A percentile compares a stretch with the other conserved stretches of the same genome.
phyloP scores from a whole-genome alignment of 768 basidiomycete genomes.

The Pholiota microspora region DNA sequence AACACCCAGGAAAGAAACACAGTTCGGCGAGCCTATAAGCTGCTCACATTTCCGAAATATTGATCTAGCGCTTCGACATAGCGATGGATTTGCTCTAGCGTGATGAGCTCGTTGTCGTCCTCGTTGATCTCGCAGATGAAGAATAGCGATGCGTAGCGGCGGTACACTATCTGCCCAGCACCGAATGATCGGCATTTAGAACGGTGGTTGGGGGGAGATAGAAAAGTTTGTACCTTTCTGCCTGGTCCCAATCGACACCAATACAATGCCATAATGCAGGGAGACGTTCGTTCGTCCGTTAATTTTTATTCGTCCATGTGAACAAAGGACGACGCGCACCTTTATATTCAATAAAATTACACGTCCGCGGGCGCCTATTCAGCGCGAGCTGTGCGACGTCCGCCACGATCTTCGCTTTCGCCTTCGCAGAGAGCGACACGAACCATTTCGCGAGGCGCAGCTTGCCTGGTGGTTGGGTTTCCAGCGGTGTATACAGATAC shows the following conservation, averaged over 20 bases:
- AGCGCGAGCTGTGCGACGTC: conserved; percentile 94
- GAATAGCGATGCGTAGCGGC: conserved; percentile 93
- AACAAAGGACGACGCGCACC: conserved; percentile 64
- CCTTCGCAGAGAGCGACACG: conserved; percentile 74
- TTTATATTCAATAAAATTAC: conserved; percentile 96
- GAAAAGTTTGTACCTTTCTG: conserved; percentile 23
- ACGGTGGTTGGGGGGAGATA: too few relatives aligned
- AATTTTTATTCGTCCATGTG: neutral
- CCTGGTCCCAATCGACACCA: conserved; percentile 15
- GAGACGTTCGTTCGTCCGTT: too few relatives aligned
- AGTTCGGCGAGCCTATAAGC: too few relatives aligned
- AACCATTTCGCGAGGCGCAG: conserved; percentile 97
- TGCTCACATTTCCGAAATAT: conserved; percentile 83
- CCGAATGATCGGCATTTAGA: too few relatives aligned
- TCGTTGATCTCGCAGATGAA: conserved; percentile 87
- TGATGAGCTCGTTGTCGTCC: conserved; percentile 87
- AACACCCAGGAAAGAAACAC: too few relatives aligned
- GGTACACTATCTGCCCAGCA: conserved; percentile 79
- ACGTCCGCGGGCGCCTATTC: conserved; percentile 86
- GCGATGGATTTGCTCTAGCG: conserved; percentile 91
- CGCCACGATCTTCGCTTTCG: conserved; percentile 89
- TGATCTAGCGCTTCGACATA: conserved; percentile 91
- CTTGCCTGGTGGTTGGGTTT: conserved; percentile 68
- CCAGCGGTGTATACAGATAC: too few relatives aligned
- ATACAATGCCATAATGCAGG: too few relatives aligned